Conservation (phyloP, 805 yeast species). For the Schwanniomyces polymorphus region DNA sequence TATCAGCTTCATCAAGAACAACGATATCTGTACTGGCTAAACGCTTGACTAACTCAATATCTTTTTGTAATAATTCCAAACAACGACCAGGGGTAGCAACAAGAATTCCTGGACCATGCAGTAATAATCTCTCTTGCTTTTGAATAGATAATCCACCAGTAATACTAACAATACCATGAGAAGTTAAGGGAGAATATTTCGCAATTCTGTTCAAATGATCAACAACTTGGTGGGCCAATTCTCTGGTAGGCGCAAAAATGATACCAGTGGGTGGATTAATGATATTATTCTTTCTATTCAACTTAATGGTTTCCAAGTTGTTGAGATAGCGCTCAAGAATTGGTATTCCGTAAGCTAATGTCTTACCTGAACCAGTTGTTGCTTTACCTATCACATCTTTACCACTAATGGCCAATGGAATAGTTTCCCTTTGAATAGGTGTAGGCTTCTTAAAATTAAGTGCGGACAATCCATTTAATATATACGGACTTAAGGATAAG, state of each 20-base stretch:
- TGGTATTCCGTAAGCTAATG: conserved; percentile 93
- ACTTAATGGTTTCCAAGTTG: conserved; percentile 15
- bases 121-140: conserved; percentile 81
- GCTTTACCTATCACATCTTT: conserved; percentile 93
- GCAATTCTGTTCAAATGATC: conserved; percentile 67
- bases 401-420: conserved; percentile 73
- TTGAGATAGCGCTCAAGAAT: conserved; percentile 65
- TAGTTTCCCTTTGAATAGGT: conserved; percentile 72
- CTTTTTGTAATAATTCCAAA: conserved; percentile 74
- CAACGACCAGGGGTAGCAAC: conserved; percentile 97
- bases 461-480: conserved; percentile 60
- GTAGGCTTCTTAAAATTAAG: conserved; percentile 73
- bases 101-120: conserved; percentile 72
- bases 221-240: conserved; percentile 90
- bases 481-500: conserved; percentile 49
- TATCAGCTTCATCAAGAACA: conserved; percentile 94
- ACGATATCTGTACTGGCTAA: conserved; percentile 48
- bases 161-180: conserved; percentile 65
- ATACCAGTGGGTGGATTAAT: conserved; percentile 63
- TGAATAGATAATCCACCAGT: conserved; percentile 96
- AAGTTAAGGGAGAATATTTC: conserved; percentile 50
- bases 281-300: conserved; percentile 15
- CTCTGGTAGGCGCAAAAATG: conserved; percentile 94
- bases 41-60: conserved; percentile 41
- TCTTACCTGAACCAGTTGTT: conserved; percentile 96